phyloP scores from a whole-genome alignment of 2,329 filamentous ascomycete species.

The Xylariaceae sp. region DNA sequence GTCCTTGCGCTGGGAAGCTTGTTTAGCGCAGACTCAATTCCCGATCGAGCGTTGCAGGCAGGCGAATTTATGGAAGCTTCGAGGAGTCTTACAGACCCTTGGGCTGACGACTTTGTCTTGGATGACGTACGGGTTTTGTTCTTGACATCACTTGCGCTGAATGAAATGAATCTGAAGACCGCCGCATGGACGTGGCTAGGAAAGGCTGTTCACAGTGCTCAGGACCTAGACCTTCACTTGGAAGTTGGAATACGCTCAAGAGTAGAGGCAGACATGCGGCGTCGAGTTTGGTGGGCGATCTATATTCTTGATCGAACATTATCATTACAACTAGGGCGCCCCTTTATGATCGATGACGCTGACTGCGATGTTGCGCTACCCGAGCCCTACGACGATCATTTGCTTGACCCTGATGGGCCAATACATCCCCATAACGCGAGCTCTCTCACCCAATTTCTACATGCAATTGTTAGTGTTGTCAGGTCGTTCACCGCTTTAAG shows the following conservation, averaged over 20 bases:
- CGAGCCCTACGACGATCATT: conserved; percentile 79
- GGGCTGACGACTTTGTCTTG: conserved; percentile 77
- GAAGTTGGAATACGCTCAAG: conserved; percentile 76
- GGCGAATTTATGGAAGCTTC: conserved; percentile 74
- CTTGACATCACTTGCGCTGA: conserved; percentile 78
- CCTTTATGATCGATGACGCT: conserved; percentile 81
- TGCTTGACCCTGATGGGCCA: conserved; percentile 66
- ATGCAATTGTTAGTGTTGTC: conserved; percentile 81
- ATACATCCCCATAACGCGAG: conserved; percentile 57
- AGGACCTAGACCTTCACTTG: conserved; percentile 81
- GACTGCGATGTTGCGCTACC: conserved; percentile 88
- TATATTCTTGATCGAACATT: conserved; percentile 87
- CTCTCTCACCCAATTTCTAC: conserved; percentile 71
- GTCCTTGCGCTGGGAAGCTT: conserved; percentile 83
- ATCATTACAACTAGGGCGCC: conserved; percentile 79
- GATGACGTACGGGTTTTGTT: conserved; percentile 77
- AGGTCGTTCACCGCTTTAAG: conserved; percentile 77
- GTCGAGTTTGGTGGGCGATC: conserved; percentile 90
- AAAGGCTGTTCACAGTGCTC: conserved; percentile 76
- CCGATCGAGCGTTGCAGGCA: conserved; percentile 58
- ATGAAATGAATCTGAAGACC: conserved; percentile 85
- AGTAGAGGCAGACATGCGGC: conserved; percentile 83
- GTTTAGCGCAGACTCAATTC: conserved; percentile 65
- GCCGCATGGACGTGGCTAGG: conserved; percentile 88
- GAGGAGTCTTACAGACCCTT: conserved; percentile 75